Conservation (phyloP, 2,329 filamentous ascomycete genomes). For the Lachnellula subtilissima region DNA sequence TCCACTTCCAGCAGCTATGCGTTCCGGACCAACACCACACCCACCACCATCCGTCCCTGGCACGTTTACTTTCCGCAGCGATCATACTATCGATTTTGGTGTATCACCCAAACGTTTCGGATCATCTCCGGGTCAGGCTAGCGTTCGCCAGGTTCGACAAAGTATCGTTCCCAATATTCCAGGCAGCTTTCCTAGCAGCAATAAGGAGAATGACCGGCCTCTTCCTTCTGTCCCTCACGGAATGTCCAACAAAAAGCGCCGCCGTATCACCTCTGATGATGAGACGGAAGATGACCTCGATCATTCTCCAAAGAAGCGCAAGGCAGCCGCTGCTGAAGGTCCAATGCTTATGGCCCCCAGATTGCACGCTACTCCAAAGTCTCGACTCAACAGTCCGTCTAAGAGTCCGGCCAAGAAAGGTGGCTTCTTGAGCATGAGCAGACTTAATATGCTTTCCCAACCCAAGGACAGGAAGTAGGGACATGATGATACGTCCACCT, state of each 20-base stretch:
- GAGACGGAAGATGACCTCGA: constrained; percentile 48
- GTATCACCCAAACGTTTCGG: constrained; percentile 48
- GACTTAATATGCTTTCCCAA: constrained; percentile 56
- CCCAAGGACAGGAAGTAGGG: constrained; percentile 51
- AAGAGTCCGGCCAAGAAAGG: constrained; percentile 49
- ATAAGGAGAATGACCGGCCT: constrained; percentile 49
- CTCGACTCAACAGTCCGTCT: constrained; percentile 26
- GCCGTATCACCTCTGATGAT: constrained; percentile 52
- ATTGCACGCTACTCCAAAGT: constrained; percentile 25
- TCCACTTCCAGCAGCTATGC: constrained; percentile 19
- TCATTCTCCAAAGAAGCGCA: constrained; percentile 56
- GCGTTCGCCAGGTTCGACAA: constrained; percentile 54
- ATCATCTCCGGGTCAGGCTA: constrained; percentile 52
- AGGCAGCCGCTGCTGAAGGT: constrained; percentile 29
- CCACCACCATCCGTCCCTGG: constrained; percentile 42
- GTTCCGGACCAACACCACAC: constrained; percentile 10
- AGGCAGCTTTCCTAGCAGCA: constrained; percentile 49
- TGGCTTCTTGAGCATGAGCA: constrained; percentile 49
- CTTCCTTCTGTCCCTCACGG: constrained; percentile 52
- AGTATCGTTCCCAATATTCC: constrained; percentile 49
- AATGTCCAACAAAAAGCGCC: constrained; percentile 61
- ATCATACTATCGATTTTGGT: constrained; percentile 58
- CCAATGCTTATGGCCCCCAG: constrained; percentile 28
- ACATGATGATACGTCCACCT: neutral
- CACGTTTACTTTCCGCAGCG: constrained; percentile 61